Conservation (phyloP, 768 basidiomycete species). For the Rhizopogon vinicolor region DNA sequence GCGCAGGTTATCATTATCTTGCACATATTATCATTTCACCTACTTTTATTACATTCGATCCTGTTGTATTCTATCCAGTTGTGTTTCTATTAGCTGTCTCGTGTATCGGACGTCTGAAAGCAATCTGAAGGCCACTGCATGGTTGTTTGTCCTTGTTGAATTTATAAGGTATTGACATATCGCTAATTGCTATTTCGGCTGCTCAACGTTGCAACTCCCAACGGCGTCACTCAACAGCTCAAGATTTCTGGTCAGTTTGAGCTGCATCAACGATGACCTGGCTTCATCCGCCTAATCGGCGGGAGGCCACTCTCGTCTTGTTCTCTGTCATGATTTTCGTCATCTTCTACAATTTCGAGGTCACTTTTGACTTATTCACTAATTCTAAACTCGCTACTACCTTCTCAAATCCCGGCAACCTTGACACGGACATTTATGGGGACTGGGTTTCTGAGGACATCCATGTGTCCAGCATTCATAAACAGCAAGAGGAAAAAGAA, state of each 20-base stretch:
- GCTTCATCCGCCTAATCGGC: constrained; percentile 62
- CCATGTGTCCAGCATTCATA: constrained; percentile 50
- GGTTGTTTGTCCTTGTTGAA: neutral
- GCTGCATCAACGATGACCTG: constrained; percentile 44
- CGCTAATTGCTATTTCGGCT: neutral
- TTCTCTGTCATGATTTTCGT: constrained; percentile 63
- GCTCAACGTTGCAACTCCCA: too few species aligned
- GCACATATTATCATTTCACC: constrained; percentile 12
- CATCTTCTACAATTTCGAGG: constrained; percentile 71
- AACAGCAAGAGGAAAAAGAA: constrained; percentile 36
- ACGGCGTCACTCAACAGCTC: neutral
- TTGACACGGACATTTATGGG: constrained; percentile 65
- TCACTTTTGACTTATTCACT: constrained; percentile 52
- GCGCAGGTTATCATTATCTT: neutral
- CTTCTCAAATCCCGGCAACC: constrained; percentile 28
- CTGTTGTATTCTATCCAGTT: constrained; percentile 20
- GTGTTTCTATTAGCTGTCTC: neutral
- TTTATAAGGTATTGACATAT: neutral
- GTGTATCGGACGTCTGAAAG: neutral
- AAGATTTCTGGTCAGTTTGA: neutral
- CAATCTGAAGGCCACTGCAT: too few species aligned
- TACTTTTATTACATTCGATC: constrained; percentile 23
- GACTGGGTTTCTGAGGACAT: constrained; percentile 64
- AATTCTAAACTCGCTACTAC: constrained; percentile 31
- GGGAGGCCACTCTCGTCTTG: constrained; percentile 68